Conservation (phyloP, 106 monocot species). For the Phalaenopsis aphrodite region DNA sequence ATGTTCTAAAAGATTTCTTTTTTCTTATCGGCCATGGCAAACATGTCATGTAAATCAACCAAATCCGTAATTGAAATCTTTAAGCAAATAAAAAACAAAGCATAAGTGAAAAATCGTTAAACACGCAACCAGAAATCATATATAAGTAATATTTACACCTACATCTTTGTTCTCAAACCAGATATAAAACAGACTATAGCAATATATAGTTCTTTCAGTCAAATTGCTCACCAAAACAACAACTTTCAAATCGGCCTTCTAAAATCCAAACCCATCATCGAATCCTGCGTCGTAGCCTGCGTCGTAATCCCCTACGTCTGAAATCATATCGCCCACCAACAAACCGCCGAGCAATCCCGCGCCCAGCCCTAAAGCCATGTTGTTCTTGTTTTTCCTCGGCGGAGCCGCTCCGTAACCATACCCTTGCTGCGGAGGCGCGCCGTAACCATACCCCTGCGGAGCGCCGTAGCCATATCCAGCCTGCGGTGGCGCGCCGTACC, state of each 20-base stretch:
- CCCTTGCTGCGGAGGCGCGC: conserved; percentile 14
- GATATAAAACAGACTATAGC: too few relatives aligned
- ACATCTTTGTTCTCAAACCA: too few relatives aligned
- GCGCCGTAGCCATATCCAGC: conserved; percentile 15
- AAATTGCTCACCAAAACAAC: too few relatives aligned
- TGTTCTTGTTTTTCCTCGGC: conserved; percentile 21
- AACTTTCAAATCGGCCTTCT: neutral
- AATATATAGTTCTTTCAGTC: too few relatives aligned
- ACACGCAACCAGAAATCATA: too few relatives aligned
- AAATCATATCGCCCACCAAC: conserved; percentile 47
- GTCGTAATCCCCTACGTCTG: conserved; percentile 39
- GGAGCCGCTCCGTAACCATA: conserved; percentile 16
- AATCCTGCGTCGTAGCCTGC: conserved; percentile 50
- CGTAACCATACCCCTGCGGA: conserved; percentile 18
- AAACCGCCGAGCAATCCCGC: conserved; percentile 50
- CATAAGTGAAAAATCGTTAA: too few relatives aligned
- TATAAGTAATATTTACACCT: too few relatives aligned
- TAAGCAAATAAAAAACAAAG: too few relatives aligned
- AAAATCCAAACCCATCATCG: conserved; percentile 25
- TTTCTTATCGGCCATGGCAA: too few relatives aligned
- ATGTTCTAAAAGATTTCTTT: too few relatives aligned
- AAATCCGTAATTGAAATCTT: too few relatives aligned
- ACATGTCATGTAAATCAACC: too few relatives aligned
- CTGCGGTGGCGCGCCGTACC: conserved; percentile 1
- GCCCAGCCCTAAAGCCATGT: conserved; percentile 38